A percentile compares a stretch with the other conserved stretches of the same genome.
phyloP scores from a whole-genome alignment of 2,329 filamentous ascomycete species.

The Aspergillus proliferans region DNA sequence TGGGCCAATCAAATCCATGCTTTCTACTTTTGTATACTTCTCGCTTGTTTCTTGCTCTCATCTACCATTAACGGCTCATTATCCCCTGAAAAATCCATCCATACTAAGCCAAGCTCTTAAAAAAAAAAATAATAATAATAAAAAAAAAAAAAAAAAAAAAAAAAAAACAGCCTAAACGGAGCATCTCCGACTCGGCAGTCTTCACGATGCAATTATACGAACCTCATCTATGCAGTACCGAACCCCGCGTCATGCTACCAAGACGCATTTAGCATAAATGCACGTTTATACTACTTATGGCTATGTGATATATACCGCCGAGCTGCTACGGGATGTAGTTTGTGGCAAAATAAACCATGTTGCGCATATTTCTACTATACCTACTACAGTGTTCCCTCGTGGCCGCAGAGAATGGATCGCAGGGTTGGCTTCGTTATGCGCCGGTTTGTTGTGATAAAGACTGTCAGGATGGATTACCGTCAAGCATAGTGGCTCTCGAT shows the following conservation, averaged over 20 bases:
- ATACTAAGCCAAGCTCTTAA: too few species aligned
- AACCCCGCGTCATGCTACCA: background rate
- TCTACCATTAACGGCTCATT: too few species aligned
- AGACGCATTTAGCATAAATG: background rate
- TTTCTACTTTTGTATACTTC: too few species aligned
- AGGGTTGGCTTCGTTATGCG: slow-evolving; percentile 61
- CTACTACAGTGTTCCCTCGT: slow-evolving; percentile 1
- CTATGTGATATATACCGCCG: background rate
- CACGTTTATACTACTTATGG: background rate
- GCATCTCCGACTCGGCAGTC: background rate
- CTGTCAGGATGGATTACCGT: slow-evolving; percentile 17
- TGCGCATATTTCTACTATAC: background rate
- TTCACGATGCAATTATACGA: background rate
- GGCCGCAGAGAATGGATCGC: slow-evolving; percentile 54
- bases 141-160: too few species aligned
- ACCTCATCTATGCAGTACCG: background rate
- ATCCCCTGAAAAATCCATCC: too few species aligned
- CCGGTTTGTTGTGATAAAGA: slow-evolving; percentile 38
- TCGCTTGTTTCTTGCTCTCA: too few species aligned
- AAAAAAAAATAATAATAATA: too few species aligned
- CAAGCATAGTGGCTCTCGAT: background rate
- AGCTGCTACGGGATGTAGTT: too few species aligned
- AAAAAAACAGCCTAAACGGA: background rate
- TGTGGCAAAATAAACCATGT: background rate
- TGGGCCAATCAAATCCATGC: too few species aligned